phyloP scores from a whole-genome alignment of 805 yeast species.

The Suhomyces emberorum region DNA sequence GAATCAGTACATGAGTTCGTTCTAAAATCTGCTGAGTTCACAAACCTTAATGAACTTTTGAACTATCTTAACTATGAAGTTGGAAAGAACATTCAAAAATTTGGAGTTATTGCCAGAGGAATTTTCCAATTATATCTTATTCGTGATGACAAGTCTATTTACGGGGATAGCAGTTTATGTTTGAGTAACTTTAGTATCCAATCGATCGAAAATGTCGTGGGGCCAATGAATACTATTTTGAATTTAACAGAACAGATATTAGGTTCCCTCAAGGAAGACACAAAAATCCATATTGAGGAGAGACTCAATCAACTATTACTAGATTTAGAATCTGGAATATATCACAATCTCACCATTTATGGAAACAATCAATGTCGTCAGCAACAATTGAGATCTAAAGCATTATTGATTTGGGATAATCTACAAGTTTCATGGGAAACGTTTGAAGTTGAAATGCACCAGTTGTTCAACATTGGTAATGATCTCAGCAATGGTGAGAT shows the following conservation, averaged over 20 bases:
- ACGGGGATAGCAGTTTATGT: constrained; percentile 43
- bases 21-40: constrained; percentile 15
- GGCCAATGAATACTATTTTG: constrained; percentile 33
- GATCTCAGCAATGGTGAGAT: constrained; percentile 28
- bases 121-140: constrained; percentile 58
- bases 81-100: constrained; percentile 18
- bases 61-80: constrained; percentile 27
- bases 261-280: constrained; percentile 6
- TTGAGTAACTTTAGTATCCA: constrained; percentile 24
- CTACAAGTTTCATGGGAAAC: constrained; percentile 72
- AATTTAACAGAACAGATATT: constrained; percentile 14
- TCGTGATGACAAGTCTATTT: constrained; percentile 57
- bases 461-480: constrained; percentile 37
- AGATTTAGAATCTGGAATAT: constrained; percentile 46
- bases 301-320: constrained; percentile 2
- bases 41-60: constrained; percentile 22
- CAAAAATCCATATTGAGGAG: constrained; percentile 2
- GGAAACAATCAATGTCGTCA: constrained; percentile 74
- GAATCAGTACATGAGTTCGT: constrained; percentile 17
- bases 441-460: constrained; percentile 49
- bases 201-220: constrained; percentile 44
- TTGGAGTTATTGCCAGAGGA: constrained; percentile 57
- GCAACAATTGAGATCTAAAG: constrained; percentile 65
- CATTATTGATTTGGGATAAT: constrained; percentile 66
- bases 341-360: constrained; percentile 26